These are phyloP conservation scores for Pythium aquatile DNA, from an alignment of 352 stramenopile species.

Conservation along the genomic window DNA sequence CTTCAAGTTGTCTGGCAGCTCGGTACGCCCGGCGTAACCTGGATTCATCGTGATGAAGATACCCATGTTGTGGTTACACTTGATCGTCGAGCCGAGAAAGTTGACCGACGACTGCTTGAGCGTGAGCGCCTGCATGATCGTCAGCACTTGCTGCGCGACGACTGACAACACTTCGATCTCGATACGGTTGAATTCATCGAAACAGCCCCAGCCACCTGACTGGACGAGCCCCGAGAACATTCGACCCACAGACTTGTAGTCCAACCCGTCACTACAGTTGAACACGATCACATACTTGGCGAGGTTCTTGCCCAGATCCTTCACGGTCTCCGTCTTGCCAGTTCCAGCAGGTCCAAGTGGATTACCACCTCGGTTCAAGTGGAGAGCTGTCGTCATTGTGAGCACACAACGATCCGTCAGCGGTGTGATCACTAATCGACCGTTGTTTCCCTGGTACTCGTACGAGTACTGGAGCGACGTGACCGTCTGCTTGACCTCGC, in stretches of 20 bases:
- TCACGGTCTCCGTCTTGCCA: slow-evolving; percentile 94
- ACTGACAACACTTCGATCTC: slow-evolving; percentile 95
- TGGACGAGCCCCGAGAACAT: slow-evolving; percentile 94
- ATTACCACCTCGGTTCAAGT: slow-evolving; percentile 90
- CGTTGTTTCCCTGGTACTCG: slow-evolving; percentile 86
- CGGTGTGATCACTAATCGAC: slow-evolving; percentile 91
- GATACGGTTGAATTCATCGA: slow-evolving; percentile 97
- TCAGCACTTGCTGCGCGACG: slow-evolving; percentile 90
- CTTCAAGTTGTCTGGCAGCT: slow-evolving; percentile 88
- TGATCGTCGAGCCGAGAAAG: slow-evolving; percentile 86
- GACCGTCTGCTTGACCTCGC: slow-evolving; percentile 86
- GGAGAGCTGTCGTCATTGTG: slow-evolving; percentile 92
- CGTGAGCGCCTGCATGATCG: slow-evolving; percentile 87
- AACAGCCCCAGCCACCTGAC: slow-evolving; percentile 92
- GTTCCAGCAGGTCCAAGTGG: slow-evolving; percentile 90
- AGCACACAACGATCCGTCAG: slow-evolving; percentile 92
- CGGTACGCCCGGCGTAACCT: slow-evolving; percentile 88
- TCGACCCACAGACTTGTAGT: slow-evolving; percentile 93
- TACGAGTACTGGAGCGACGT: slow-evolving; percentile 86
- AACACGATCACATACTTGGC: slow-evolving; percentile 95
- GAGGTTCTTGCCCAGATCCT: slow-evolving; percentile 93
- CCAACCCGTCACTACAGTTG: slow-evolving; percentile 93
- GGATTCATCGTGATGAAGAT: slow-evolving; percentile 94
- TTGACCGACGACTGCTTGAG: slow-evolving; percentile 70
- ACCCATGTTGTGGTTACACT: slow-evolving; percentile 87